Evolutionary conservation across 176 grass and related monocot species (phyloP).

Genomic region (Musa schizocarpa): DNA sequence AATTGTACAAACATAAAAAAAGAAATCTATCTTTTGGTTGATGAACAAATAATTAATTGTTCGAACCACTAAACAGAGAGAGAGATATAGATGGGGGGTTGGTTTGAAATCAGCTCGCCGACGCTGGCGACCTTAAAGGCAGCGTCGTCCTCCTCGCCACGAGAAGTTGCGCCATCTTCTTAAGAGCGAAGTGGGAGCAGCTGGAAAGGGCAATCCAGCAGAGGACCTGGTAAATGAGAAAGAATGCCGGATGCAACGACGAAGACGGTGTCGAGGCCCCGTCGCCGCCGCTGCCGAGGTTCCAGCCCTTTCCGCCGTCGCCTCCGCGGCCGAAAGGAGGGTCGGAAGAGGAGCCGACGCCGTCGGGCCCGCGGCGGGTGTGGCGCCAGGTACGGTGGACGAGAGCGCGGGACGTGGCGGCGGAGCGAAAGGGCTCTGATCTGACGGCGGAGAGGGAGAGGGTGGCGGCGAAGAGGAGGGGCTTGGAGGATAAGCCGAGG

Average conservation of each 20-base stretch:
- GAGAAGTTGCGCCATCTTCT: conserved; percentile 36
- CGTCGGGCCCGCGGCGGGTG: conserved; percentile 22
- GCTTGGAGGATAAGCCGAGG: not conserved
- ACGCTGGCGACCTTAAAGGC: too few species aligned
- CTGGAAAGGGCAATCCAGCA: conserved; percentile 50
- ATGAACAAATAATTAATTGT: too few species aligned
- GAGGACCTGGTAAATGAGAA: conserved; percentile 46
- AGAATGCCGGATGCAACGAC: conserved; percentile 21
- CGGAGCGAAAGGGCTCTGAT: not conserved
- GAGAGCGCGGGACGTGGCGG: conserved; percentile 34
- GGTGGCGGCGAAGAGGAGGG: conserved; percentile 16
- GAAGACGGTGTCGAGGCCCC: conserved; percentile 24
- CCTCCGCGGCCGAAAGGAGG: conserved; percentile 15
- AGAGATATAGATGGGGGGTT: too few species aligned
- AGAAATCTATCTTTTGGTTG: too few species aligned
- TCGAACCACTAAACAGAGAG: too few species aligned
- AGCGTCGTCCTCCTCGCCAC: not conserved
- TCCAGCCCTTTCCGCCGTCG: conserved; percentile 10
- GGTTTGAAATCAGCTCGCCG: too few species aligned
- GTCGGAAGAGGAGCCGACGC: conserved; percentile 19
- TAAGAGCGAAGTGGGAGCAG: conserved; percentile 50
- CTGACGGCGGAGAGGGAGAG: conserved; percentile 7
- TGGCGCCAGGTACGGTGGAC: conserved; percentile 26
- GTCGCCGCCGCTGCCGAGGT: conserved; percentile 9
- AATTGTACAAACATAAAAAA: too few species aligned